phyloP scores from a whole-genome alignment of 176 grass and related monocot species.

The Hyparrhenia diplandra region DNA sequence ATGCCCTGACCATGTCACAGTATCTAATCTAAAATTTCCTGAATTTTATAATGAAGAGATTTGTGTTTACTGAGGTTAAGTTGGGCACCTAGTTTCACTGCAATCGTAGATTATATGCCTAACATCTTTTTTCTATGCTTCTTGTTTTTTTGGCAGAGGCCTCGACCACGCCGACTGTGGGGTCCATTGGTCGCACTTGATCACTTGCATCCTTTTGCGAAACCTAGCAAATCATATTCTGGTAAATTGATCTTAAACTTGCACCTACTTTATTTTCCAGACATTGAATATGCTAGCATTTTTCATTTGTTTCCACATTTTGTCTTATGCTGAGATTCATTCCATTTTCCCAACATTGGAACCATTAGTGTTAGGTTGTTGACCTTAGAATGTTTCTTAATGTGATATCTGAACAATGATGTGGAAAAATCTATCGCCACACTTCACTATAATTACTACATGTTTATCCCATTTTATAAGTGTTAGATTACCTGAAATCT shows the following conservation, averaged over 20 bases:
- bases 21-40: background rate
- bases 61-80: background rate
- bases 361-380: conserved; percentile 4
- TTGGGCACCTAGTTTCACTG: background rate
- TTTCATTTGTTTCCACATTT: conserved; percentile 7
- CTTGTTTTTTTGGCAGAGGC: conserved; percentile 54
- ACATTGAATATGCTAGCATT: background rate
- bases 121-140: conserved; percentile 5
- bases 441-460: background rate
- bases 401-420: background rate
- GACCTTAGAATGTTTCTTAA: conserved; percentile 2
- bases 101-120: background rate
- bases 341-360: background rate
- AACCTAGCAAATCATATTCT: conserved; percentile 56
- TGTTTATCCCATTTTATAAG: conserved; percentile 2
- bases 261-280: background rate
- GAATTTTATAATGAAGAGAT: background rate
- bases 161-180: conserved; percentile 68
- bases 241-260: conserved; percentile 45
- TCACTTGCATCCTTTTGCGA: conserved; percentile 61
- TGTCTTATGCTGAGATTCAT: background rate
- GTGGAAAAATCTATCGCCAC: conserved; percentile 12
- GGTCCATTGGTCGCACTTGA: conserved; percentile 67
- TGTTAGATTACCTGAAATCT: background rate
- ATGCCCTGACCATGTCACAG: background rate